Percentiles rank a stretch among this genome's conserved stretches.
phyloP scores from a whole-genome alignment of 495 filamentous ascomycete genomes.

The Bacidia rubella region DNA sequence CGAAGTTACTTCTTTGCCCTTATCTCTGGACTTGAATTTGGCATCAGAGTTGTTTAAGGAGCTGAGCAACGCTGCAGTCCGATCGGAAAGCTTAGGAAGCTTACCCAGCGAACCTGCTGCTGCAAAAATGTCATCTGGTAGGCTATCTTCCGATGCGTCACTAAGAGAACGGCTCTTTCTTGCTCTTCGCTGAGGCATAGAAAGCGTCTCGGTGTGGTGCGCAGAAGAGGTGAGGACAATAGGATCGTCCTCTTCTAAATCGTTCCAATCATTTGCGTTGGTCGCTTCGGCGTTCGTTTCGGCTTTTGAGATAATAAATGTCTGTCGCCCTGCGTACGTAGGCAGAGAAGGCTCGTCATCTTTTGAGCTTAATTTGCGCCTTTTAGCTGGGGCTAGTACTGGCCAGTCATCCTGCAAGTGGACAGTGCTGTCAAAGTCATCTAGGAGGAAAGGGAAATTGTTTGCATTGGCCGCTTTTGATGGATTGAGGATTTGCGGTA shows the following conservation, averaged over 20 bases:
- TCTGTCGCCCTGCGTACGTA: slow-evolving; percentile 4
- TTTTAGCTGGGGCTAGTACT: slow-evolving; percentile 29
- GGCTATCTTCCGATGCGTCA: slow-evolving; percentile 26
- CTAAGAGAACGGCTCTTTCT: slow-evolving; percentile 19
- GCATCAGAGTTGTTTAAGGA: slow-evolving; percentile 16
- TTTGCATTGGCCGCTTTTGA: no score
- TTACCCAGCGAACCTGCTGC: neutral
- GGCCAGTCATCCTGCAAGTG: slow-evolving; percentile 24
- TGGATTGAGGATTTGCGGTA: no score
- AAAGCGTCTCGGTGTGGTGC: slow-evolving; percentile 13
- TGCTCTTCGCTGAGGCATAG: slow-evolving; percentile 6
- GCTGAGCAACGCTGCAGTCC: slow-evolving; percentile 22
- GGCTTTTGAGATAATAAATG: slow-evolving; percentile 16
- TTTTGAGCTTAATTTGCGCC: slow-evolving; percentile 28
- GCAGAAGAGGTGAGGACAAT: slow-evolving; percentile 41
- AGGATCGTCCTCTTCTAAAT: slow-evolving; percentile 27
- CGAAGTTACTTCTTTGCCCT: neutral
- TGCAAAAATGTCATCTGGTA: slow-evolving; percentile 15
- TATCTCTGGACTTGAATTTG: neutral
- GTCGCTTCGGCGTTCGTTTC: slow-evolving; percentile 4
- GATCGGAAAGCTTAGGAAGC: neutral
- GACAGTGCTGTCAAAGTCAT: slow-evolving; percentile 35
- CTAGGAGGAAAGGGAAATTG: slow-evolving; percentile 27
- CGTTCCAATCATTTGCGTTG: neutral
- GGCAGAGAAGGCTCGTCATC: slow-evolving; percentile 3